Evolutionary conservation across 2,329 filamentous ascomycete species (phyloP).

Genomic region (Fusarium piperis): DNA sequence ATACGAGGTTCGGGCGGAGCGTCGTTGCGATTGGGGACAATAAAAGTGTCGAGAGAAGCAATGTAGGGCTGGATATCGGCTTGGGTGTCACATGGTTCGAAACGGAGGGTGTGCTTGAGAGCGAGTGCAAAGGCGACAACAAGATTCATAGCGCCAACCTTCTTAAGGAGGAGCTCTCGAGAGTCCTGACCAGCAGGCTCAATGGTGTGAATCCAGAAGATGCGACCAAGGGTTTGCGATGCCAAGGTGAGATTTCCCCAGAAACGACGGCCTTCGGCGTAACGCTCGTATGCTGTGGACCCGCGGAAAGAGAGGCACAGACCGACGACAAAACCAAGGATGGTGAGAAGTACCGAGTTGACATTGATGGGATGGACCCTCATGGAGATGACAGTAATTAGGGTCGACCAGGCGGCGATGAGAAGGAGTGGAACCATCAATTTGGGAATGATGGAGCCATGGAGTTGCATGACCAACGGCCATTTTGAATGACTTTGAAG

Average conservation of each 20-base stretch:
- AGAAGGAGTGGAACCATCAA: slow-evolving; percentile 75
- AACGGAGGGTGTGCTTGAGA: slow-evolving; percentile 83
- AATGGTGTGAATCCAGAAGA: slow-evolving; percentile 84
- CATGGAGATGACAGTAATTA: slow-evolving; percentile 67
- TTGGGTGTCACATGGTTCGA: slow-evolving; percentile 83
- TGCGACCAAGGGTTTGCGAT: slow-evolving; percentile 73
- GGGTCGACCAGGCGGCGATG: slow-evolving; percentile 71
- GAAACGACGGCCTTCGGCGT: slow-evolving; percentile 70
- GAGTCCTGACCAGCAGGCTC: slow-evolving; percentile 58
- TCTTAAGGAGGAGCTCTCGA: slow-evolving; percentile 76
- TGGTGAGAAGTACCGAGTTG: slow-evolving; percentile 68
- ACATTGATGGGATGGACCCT: slow-evolving; percentile 53
- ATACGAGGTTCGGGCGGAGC: slow-evolving; percentile 46
- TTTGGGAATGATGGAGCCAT: slow-evolving; percentile 78
- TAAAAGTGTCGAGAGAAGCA: slow-evolving; percentile 78
- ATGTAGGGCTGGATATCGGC: slow-evolving; percentile 76
- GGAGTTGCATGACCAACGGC: slow-evolving; percentile 78
- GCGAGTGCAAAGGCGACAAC: slow-evolving; percentile 79
- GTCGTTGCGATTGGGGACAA: slow-evolving; percentile 58
- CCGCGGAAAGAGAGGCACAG: slow-evolving; percentile 79
- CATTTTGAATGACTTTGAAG: slow-evolving; percentile 79
- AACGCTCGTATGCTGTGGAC: slow-evolving; percentile 80
- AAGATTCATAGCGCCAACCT: slow-evolving; percentile 79
- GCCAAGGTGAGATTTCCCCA: slow-evolving; percentile 71
- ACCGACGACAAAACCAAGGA: slow-evolving; percentile 84